Evolutionary conservation across 257 asterid species (phyloP).

Genomic region (Datura wrightii): DNA sequence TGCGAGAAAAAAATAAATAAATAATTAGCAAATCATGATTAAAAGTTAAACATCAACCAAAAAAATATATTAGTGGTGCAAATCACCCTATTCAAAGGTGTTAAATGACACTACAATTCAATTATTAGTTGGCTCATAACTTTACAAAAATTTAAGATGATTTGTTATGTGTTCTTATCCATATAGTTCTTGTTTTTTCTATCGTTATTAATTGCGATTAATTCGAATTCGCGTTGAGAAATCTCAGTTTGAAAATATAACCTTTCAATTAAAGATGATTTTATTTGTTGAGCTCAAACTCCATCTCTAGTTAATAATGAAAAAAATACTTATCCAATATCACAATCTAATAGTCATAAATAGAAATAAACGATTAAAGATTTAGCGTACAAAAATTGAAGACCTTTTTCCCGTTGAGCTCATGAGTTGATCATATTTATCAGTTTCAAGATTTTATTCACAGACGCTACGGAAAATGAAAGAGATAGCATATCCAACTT

Average conservation of each 20-base stretch:
- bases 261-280: rapidly evolving
- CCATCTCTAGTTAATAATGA: neutral
- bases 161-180: neutral
- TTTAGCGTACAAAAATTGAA: neutral
- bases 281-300: neutral
- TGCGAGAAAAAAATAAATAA: neutral
- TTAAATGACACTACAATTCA: neutral
- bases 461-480: neutral
- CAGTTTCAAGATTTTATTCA: neutral
- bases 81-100: neutral
- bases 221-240: neutral
- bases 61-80: neutral
- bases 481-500: neutral
- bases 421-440: neutral
- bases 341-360: neutral
- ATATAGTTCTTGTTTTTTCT: neutral
- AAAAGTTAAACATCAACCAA: neutral
- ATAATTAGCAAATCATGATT: neutral
- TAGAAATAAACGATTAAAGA: no score
- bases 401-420: neutral
- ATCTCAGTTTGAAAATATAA: neutral
- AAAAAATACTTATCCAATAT: neutral
- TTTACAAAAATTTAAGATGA: neutral
- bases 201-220: neutral
- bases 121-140: no score